These are phyloP conservation scores for Sugiyamaella xylanicola DNA, from an alignment of 1,139 yeast genomes.

Conservation along the genomic window DNA sequence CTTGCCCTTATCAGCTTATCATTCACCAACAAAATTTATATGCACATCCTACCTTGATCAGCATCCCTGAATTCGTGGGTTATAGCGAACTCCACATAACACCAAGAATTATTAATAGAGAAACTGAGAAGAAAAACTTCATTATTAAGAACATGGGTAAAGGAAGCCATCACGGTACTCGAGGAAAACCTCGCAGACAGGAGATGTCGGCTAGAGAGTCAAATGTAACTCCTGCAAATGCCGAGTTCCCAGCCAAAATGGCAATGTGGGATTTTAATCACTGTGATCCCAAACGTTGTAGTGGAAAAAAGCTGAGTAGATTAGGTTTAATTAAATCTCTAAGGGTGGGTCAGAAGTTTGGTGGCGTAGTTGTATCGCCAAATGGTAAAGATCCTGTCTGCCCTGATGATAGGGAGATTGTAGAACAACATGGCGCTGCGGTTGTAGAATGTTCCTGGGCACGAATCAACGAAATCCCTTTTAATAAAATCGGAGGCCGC, in stretches of 20 bases:
- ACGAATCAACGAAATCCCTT: constrained; percentile 91
- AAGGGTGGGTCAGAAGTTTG: constrained; percentile 87
- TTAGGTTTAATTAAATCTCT: constrained; percentile 78
- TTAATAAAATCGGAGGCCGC: constrained; percentile 86
- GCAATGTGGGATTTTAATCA: constrained; percentile 78
- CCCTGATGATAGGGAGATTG: constrained; percentile 79
- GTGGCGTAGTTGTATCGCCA: constrained; percentile 90
- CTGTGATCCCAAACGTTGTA: constrained; percentile 97
- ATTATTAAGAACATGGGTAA: constrained; percentile 8
- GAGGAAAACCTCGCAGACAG: constrained; percentile 12
- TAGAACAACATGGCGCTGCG: constrained; percentile 83
- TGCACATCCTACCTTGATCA: no score
- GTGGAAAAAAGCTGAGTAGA: constrained; percentile 91
- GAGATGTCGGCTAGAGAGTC: constrained; percentile 12
- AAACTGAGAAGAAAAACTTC: background rate
- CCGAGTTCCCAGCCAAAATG: constrained; percentile 43
- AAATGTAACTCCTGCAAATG: background rate
- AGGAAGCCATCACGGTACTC: constrained; percentile 1
- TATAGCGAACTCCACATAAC: background rate
- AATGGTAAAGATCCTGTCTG: constrained; percentile 90
- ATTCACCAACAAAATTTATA: no score
- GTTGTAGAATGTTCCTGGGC: constrained; percentile 99
- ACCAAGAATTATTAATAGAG: background rate
- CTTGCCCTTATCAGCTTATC: no score
- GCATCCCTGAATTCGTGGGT: no score